phyloP scores from a whole-genome alignment of 2,329 filamentous ascomycete species.

The Fusarium sp. region DNA sequence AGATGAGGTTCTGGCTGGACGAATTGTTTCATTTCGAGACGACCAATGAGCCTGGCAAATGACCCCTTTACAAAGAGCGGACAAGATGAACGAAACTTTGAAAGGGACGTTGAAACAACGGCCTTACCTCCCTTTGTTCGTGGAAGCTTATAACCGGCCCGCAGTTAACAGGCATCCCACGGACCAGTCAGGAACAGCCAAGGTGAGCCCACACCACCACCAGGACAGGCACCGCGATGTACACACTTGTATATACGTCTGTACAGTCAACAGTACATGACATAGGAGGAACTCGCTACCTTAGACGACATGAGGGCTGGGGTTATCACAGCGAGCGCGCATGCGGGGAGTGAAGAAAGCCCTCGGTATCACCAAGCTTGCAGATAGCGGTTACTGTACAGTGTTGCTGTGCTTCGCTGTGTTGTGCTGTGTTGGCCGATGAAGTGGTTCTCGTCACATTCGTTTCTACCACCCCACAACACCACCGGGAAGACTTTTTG shows the following conservation, averaged over 20 bases:
- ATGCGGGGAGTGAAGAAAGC: conserved; percentile 11
- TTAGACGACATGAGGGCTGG: conserved; percentile 6
- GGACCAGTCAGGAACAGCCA: conserved; percentile 35
- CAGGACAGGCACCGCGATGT: conserved; percentile 3
- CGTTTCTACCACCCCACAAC: conserved; percentile 26
- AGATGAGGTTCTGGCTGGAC: conserved; percentile 20
- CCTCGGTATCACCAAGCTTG: conserved; percentile 24
- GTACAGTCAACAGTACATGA: background rate
- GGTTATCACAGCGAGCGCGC: conserved; percentile 20
- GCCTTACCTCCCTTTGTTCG: conserved; percentile 31
- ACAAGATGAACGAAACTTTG: conserved; percentile 28
- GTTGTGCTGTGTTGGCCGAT: conserved; percentile 25
- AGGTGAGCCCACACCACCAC: conserved; percentile 37
- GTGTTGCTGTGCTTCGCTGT: conserved; percentile 7
- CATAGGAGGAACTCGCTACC: background rate
- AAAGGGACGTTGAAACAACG: conserved; percentile 44
- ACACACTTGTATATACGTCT: background rate
- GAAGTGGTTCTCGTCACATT: conserved; percentile 25
- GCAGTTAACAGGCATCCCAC: conserved; percentile 23
- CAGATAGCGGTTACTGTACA: conserved; percentile 16
- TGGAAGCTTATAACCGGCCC: conserved; percentile 36
- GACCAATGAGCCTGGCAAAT: conserved; percentile 17
- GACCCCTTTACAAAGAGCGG: conserved; percentile 8
- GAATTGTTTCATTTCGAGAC: conserved; percentile 28
- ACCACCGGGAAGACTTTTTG: conserved; percentile 32